phyloP scores from a whole-genome alignment of 495 filamentous ascomycete species.

The Jackrogersella minutella region DNA sequence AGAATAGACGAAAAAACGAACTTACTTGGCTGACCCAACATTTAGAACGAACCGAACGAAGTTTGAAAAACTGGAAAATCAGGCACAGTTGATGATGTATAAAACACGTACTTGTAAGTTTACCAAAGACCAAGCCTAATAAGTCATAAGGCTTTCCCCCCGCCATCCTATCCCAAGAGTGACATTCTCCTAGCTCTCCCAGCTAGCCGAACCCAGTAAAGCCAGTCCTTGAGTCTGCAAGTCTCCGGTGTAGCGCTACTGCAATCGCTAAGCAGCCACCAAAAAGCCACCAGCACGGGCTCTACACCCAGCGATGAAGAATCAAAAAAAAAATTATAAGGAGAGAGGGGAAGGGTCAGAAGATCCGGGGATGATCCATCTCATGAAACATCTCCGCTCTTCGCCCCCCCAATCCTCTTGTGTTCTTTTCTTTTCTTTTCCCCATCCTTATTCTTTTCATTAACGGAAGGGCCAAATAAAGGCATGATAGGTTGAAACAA shows the following conservation, averaged over 20 bases:
- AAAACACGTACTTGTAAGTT: not conserved
- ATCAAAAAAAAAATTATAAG: conserved; percentile 1
- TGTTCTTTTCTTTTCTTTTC: no score
- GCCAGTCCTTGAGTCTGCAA: not conserved
- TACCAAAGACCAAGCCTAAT: no score
- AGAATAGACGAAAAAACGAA: conserved; percentile 16
- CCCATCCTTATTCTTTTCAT: conserved; percentile 5
- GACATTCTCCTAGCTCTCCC: no score
- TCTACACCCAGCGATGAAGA: conserved; percentile 5
- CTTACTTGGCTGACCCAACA: no score
- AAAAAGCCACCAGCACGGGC: not conserved
- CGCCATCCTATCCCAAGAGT: no score
- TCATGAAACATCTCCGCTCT: conserved; percentile 15
- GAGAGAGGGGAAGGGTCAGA: conserved; percentile 3
- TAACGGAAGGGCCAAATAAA: not conserved
- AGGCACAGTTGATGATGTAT: conserved; percentile 1
- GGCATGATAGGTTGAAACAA: conserved; percentile 17
- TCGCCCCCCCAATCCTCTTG: no score
- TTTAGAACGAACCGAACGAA: no score
- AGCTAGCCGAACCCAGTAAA: no score
- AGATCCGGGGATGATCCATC: conserved; percentile 27
- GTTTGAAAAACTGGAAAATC: not conserved
- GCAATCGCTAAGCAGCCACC: not conserved
- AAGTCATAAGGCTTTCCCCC: no score
- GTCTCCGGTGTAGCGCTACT: not conserved